Evolutionary conservation across 2,329 filamentous ascomycete species (phyloP), one percentile per base, ranked within the genome.

Genomic region (Talaromyces marneffei): DNA sequence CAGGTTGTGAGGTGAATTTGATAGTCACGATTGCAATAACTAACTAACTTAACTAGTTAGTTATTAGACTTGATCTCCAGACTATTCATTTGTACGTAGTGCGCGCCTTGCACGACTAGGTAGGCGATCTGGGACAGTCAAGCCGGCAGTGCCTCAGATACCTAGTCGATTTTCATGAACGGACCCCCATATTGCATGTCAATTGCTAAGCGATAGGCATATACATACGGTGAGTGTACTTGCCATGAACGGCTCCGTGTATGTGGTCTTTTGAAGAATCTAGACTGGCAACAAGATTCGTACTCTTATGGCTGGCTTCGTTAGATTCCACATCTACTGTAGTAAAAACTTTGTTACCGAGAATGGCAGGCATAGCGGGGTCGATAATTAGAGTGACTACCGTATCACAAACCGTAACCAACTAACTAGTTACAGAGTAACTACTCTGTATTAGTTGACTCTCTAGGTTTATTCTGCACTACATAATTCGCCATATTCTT

Each of bases 111-210:
- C 29, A 33, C 4, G 29, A 33, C 29, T n/a, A n/a, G n/a, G n/a
- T n/a, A 85, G 58, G 6, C 67, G 69, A 29, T 66, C 65, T 25
- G 69, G 69, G 9, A 83, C 72, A 0, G 73, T 75, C 14, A 84
- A 71, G 3, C 82, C 82, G 3, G 80, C 79, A 1, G 80, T 83
- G 8, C 82, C 82, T 33, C 82, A 82, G n/a, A n/a, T n/a, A n/a
- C n/a, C n/a, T n/a, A n/a, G n/a, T n/a, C n/a, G n/a, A n/a, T n/a
- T n/a, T n/a, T 58, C 37, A n/a, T 57, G 27, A 37, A 53, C 50
- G 29, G 50, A 53, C 33, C 27, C n/a, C 50, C 50, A 53, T 53
- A 16, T 23, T 53, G 50, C n/a, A 29, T 27, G 25, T 48, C 25
- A n/a, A 48, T 48, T 27, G 6, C 44, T 5, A 48, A 29, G n/a